Evolutionary conservation across 2,329 filamentous ascomycete genomes (phyloP).

Genomic region (Thermoascus crustaceus): DNA sequence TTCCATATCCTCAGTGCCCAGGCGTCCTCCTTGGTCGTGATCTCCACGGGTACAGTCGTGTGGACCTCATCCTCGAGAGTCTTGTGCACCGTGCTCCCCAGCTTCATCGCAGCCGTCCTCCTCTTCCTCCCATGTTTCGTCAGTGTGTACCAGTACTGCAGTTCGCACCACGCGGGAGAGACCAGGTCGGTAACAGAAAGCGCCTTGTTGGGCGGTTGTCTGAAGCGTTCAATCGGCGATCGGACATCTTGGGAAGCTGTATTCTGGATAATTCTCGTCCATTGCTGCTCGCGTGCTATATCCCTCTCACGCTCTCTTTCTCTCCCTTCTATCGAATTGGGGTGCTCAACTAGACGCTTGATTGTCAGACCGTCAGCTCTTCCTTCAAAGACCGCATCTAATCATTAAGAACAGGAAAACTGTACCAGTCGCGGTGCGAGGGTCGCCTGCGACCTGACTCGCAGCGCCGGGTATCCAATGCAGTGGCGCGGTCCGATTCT

Average conservation of each 20-base stretch:
- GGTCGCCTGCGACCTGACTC: conserved; percentile 19
- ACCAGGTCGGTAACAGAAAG: conserved; percentile 83
- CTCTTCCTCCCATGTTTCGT: conserved; percentile 68
- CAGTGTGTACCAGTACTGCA: conserved; percentile 86
- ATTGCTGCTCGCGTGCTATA: conserved; percentile 18
- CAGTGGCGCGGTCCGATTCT: too few species aligned
- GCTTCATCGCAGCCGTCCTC: conserved; percentile 73
- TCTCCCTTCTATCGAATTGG: conserved; percentile 28
- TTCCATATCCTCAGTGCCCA: conserved; percentile 87
- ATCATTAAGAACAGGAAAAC: not conserved
- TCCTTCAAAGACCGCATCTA: conserved; percentile 7
- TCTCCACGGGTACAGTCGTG: conserved; percentile 62
- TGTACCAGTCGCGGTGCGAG: conserved; percentile 25
- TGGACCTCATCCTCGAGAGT: conserved; percentile 80
- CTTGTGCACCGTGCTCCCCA: conserved; percentile 71
- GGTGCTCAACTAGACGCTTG: conserved; percentile 55
- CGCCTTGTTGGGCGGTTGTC: conserved; percentile 65
- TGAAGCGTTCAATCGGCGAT: conserved; percentile 68
- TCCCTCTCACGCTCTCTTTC: conserved; percentile 24
- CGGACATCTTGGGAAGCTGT: conserved; percentile 30
- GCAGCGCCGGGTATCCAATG: conserved; percentile 14
- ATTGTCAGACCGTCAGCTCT: conserved; percentile 51
- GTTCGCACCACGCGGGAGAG: conserved; percentile 87
- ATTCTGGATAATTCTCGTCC: conserved; percentile 9
- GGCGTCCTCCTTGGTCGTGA: conserved; percentile 67